Evolutionary conservation across 208 protist species (phyloP).

Genomic region (Trichomonas vaginalis): DNA sequence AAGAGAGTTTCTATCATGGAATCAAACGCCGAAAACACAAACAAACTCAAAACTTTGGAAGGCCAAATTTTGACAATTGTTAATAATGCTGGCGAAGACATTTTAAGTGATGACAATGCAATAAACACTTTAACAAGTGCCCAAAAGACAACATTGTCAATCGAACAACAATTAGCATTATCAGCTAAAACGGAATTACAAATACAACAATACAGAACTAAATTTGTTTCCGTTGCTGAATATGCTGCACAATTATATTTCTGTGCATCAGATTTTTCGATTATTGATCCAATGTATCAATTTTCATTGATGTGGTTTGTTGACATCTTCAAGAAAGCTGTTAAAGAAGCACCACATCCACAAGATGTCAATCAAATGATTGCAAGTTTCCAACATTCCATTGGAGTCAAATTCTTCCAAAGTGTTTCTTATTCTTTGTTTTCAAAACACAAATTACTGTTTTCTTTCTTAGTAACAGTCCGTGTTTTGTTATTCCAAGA

Average conservation of each 20-base stretch:
- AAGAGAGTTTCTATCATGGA: slow-evolving; percentile 67
- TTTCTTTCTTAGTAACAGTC: slow-evolving; percentile 79
- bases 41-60: slow-evolving; percentile 84
- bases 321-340: not conserved
- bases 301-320: slow-evolving; percentile 17
- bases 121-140: slow-evolving; percentile 76
- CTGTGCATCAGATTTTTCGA: slow-evolving; percentile 55
- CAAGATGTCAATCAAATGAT: not conserved
- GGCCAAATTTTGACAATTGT: slow-evolving; percentile 75
- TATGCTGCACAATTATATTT: slow-evolving; percentile 74
- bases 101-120: slow-evolving; percentile 86
- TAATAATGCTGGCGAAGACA: slow-evolving; percentile 61
- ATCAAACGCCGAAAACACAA: slow-evolving; percentile 90
- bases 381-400: slow-evolving; percentile 46
- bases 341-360: not conserved
- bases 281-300: slow-evolving; percentile 47
- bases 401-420: slow-evolving; percentile 59
- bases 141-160: slow-evolving; percentile 53
- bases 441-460: slow-evolving; percentile 92
- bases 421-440: slow-evolving; percentile 85
- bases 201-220: slow-evolving; percentile 65
- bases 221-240: slow-evolving; percentile 66
- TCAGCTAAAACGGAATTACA: slow-evolving; percentile 69
- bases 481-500: slow-evolving; percentile 34
- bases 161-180: slow-evolving; percentile 61